Percentiles rank a stretch among this genome's conserved stretches.
phyloP scores from a whole-genome alignment of 2,329 filamentous ascomycete species.

The Exophiala xenobiotica region DNA sequence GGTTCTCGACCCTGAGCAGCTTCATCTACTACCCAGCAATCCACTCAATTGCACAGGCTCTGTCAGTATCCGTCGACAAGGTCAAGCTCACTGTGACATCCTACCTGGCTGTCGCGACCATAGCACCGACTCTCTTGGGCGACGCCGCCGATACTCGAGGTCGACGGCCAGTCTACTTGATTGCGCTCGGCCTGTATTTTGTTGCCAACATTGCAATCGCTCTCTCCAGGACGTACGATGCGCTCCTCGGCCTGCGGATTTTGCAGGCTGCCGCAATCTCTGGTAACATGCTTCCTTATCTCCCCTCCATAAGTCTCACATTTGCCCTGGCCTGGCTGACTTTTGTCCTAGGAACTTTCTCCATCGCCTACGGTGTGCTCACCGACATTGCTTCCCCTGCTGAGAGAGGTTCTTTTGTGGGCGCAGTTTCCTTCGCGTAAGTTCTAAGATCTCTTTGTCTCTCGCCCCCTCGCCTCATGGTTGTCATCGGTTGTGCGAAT shows the following conservation, averaged over 20 bases:
- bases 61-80: background rate
- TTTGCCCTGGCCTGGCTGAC: too few species aligned
- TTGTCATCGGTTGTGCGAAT: too few species aligned
- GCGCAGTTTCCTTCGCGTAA: conserved; percentile 30
- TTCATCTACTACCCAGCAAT: conserved; percentile 11
- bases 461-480: too few species aligned
- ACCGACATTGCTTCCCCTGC: conserved; percentile 35
- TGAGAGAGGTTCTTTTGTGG: conserved; percentile 36
- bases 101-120: background rate
- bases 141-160: background rate
- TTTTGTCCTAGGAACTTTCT: conserved; percentile 27
- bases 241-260: background rate
- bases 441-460: too few species aligned
- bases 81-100: background rate
- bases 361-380: conserved; percentile 36
- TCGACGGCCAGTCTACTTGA: background rate
- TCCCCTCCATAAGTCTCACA: background rate
- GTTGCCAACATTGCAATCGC: background rate
- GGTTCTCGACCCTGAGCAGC: conserved; percentile 14
- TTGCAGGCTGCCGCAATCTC: background rate
- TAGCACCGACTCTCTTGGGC: background rate
- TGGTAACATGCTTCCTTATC: background rate
- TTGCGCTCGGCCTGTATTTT: background rate
- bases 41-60: conserved; percentile 3
- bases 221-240: background rate